Evolutionary conservation across 129 eudicot species (phyloP).

Genomic region (Flaveria trinervia): DNA sequence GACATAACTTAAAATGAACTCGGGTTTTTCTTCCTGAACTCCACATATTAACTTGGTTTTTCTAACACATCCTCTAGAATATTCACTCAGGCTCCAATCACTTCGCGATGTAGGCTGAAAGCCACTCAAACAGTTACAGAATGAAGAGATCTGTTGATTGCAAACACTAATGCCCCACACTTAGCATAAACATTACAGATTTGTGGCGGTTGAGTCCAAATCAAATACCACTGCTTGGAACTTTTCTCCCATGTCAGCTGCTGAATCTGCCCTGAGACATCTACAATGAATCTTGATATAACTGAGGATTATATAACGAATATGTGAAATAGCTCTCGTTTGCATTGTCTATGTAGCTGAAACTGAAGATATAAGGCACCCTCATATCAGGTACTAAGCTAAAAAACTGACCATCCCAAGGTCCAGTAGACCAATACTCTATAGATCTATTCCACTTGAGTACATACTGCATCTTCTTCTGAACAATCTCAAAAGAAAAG

Average conservation of each 20-base stretch:
- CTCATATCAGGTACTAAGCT: conserved; percentile 55
- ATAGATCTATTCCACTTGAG: conserved; percentile 44
- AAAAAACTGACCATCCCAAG: conserved; percentile 45
- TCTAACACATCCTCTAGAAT: conserved; percentile 64
- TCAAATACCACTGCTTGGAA: conserved; percentile 43
- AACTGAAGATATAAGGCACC: conserved; percentile 37
- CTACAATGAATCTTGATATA: conserved; percentile 43
- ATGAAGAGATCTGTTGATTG: conserved; percentile 31
- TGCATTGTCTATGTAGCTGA: conserved; percentile 42
- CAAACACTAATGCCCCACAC: conserved; percentile 67
- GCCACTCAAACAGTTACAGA: conserved; percentile 55
- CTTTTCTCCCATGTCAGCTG: conserved; percentile 39
- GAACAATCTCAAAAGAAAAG: conserved; percentile 39
- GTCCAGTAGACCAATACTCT: conserved; percentile 52
- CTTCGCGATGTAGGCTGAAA: conserved; percentile 28
- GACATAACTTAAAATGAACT: conserved; percentile 28
- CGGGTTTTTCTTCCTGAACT: conserved; percentile 32
- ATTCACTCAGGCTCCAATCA: conserved; percentile 53
- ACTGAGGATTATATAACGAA: conserved; percentile 28
- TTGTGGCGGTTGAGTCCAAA: conserved; percentile 56
- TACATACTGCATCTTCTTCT: conserved; percentile 28
- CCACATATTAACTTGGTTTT: conserved; percentile 15
- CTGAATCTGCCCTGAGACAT: conserved; percentile 50
- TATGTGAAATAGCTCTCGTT: conserved; percentile 60
- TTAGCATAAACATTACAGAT: conserved; percentile 53